These are phyloP conservation scores for Lactifluus pinguis DNA, from an alignment of 768 basidiomycete genomes.

Conservation along the genomic window DNA sequence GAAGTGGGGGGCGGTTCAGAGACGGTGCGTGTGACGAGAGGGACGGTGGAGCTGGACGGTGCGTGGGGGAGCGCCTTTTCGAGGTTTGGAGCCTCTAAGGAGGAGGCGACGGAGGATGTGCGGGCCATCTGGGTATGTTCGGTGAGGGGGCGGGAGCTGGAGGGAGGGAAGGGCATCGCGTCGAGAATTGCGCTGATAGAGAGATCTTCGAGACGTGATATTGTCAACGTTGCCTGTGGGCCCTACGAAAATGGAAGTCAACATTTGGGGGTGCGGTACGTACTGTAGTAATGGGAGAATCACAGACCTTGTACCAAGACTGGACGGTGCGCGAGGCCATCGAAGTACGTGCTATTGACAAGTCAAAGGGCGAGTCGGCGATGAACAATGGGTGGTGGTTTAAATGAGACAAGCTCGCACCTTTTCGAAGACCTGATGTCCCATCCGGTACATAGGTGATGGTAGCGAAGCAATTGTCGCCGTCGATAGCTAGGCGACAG, in stretches of 20 bases:
- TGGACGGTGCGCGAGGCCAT: constrained; percentile 14
- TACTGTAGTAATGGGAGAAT: not conserved
- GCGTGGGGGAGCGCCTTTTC: constrained; percentile 13
- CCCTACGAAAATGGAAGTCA: not conserved
- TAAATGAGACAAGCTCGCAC: not conserved
- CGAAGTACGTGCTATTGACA: constrained; percentile 10
- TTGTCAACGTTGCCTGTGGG: constrained; percentile 10
- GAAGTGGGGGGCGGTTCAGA: not conserved
- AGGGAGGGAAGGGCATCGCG: constrained; percentile 4
- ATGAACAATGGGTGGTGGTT: not conserved
- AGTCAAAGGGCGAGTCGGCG: not conserved
- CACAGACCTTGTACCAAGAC: constrained; percentile 17
- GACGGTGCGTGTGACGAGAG: not conserved
- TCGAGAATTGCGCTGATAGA: constrained; percentile 1
- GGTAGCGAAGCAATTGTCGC: constrained; percentile 1
- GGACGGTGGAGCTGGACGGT: not conserved
- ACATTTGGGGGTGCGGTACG: not conserved
- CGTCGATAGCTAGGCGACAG: constrained; percentile 4
- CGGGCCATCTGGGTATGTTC: not conserved
- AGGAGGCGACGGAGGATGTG: constrained; percentile 7
- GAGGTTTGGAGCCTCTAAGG: not conserved
- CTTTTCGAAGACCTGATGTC: constrained; percentile 13
- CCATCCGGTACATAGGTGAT: constrained; percentile 16
- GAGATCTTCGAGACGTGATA: constrained; percentile 11
- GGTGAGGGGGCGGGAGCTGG: not conserved